Evolutionary conservation across 306 rosid genomes (phyloP).

Genomic region (Inga oerstediana): DNA sequence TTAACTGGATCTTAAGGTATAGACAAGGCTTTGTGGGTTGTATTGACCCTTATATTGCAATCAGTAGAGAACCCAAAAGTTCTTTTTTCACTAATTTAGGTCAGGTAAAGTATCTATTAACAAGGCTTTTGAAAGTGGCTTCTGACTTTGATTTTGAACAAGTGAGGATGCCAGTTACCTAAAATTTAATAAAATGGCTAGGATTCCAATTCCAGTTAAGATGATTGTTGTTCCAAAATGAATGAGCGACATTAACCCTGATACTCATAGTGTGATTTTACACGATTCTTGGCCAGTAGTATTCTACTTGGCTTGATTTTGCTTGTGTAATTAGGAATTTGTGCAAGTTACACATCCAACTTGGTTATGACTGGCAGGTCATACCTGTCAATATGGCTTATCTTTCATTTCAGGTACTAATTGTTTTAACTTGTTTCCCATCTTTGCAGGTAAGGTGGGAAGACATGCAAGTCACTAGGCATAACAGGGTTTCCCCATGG

Average conservation of each 20-base stretch:
- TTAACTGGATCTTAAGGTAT: neutral
- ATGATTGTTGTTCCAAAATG: neutral
- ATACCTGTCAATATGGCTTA: too few relatives aligned
- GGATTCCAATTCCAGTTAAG: neutral
- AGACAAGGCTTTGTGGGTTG: neutral
- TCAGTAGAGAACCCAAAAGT: neutral
- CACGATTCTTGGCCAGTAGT: neutral
- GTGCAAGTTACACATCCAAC: neutral
- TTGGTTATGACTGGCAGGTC: neutral
- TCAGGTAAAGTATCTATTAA: neutral
- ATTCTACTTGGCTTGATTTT: neutral
- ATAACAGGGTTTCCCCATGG: slow-evolving; percentile 98
- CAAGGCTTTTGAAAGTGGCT: neutral
- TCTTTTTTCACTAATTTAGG: neutral
- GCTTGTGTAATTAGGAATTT: neutral
- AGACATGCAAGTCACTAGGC: slow-evolving; percentile 65
- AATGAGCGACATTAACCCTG: neutral
- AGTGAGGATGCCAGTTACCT: neutral
- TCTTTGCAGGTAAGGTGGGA: slow-evolving; percentile 93
- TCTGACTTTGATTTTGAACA: neutral
- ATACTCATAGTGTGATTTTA: neutral
- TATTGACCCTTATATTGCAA: neutral
- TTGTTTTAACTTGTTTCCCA: neutral
- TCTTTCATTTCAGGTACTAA: neutral
- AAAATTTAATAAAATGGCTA: neutral